Conservation (phyloP, 495 filamentous ascomycete genomes). For the Lichina pygmaea region DNA sequence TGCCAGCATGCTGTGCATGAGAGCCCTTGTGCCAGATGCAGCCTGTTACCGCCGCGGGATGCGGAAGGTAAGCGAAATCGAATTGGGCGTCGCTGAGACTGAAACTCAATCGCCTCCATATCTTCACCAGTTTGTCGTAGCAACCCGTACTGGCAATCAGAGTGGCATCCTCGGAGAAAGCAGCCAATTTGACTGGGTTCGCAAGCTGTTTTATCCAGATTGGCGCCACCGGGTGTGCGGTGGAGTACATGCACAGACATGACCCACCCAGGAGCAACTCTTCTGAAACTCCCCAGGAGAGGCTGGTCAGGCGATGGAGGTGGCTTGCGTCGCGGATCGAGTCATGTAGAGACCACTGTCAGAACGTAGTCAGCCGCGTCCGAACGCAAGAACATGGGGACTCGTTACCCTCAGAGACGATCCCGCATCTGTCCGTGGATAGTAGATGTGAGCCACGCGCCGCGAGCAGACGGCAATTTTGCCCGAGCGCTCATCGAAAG, state of each 20-base stretch:
- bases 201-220: slow-evolving; percentile 55
- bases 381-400: slow-evolving; percentile 9
- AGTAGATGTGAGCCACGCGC: slow-evolving; percentile 45
- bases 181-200: slow-evolving; percentile 45
- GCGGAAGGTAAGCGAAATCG: slow-evolving; percentile 70
- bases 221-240: slow-evolving; percentile 17
- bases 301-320: slow-evolving; percentile 19
- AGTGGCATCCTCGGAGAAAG: slow-evolving; percentile 61
- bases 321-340: slow-evolving; percentile 7
- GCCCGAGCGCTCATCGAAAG: slow-evolving; percentile 54
- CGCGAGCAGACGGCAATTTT: slow-evolving; percentile 56
- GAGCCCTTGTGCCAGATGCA: slow-evolving; percentile 64
- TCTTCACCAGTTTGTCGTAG: slow-evolving; percentile 65
- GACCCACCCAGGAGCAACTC: slow-evolving; percentile 58
- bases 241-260: slow-evolving; percentile 42
- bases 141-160: slow-evolving; percentile 60
- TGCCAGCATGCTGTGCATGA: slow-evolving; percentile 37
- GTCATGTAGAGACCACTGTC: slow-evolving; percentile 23
- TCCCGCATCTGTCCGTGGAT: slow-evolving; percentile 43
- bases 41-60: slow-evolving; percentile 52
- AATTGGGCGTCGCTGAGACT: slow-evolving; percentile 62
- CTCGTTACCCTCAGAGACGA: slow-evolving; percentile 34
- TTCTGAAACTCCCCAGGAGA: slow-evolving; percentile 68
- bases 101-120: slow-evolving; percentile 79
- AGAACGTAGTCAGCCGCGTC: slow-evolving; percentile 5